phyloP scores from a whole-genome alignment of 2,329 filamentous ascomycete genomes.

The Colletotrichum camelliae region DNA sequence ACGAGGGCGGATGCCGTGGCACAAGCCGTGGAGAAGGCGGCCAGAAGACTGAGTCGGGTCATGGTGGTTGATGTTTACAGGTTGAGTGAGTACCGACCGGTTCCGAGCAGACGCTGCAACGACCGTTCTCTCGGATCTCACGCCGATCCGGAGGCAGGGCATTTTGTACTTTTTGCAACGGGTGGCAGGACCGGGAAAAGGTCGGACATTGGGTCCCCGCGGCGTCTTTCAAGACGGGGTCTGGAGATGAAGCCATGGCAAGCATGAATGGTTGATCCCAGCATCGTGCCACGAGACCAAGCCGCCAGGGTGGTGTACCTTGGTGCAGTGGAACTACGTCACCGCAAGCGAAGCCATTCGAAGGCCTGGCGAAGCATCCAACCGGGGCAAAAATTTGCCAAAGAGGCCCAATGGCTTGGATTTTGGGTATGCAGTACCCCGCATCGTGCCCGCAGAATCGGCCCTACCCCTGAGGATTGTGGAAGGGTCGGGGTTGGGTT shows the following conservation, averaged over 20 bases:
- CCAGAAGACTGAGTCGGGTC: conserved; percentile 9
- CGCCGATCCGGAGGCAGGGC: neutral
- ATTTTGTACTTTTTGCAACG: conserved; percentile 8
- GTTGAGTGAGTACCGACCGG: neutral
- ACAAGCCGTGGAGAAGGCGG: conserved; percentile 8
- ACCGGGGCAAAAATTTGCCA: neutral
- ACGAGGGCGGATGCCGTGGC: conserved; percentile 10
- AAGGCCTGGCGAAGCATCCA: neutral
- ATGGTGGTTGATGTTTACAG: neutral
- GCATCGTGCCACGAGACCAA: conserved; percentile 15
- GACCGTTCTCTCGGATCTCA: neutral
- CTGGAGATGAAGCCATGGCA: conserved; percentile 15
- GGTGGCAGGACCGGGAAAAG: neutral
- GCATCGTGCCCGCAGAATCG: conserved; percentile 13
- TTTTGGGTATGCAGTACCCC: neutral
- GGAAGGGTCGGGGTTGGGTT: conserved; percentile 14
- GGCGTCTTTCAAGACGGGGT: neutral
- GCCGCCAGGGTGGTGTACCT: neutral
- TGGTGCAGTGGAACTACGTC: conserved; percentile 6
- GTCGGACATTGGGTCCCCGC: neutral
- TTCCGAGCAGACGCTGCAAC: neutral
- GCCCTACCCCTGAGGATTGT: conserved; percentile 7
- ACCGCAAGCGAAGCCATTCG: neutral
- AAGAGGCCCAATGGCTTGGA: conserved; percentile 9
- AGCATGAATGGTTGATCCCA: neutral